These are phyloP conservation scores for Aspergillus sp. DNA, from an alignment of 2,329 filamentous ascomycete species.

Conservation along the genomic window DNA sequence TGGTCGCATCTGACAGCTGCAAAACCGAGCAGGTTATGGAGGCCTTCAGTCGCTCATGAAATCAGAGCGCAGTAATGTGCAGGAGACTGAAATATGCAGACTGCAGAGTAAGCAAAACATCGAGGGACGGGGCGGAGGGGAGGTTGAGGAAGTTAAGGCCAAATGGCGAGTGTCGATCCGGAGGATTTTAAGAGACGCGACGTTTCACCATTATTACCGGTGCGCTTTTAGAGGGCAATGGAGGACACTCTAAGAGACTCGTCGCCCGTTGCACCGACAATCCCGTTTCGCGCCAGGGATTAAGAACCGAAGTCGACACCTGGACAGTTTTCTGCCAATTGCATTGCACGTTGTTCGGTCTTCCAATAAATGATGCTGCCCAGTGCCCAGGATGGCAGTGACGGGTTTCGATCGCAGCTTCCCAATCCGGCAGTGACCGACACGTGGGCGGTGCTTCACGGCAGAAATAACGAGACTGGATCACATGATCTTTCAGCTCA, in stretches of 20 bases:
- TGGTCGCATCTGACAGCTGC: neutral
- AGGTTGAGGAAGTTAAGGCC: slow-evolving; percentile 6
- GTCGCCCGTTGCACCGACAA: no score
- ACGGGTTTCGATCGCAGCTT: neutral
- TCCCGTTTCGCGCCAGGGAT: no score
- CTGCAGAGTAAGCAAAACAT: neutral
- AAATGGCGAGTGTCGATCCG: slow-evolving; percentile 15
- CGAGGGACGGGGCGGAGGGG: neutral
- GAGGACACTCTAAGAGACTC: no score
- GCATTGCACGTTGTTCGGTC: no score
- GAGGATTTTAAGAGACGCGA: neutral
- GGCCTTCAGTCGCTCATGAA: neutral
- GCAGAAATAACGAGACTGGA: neutral
- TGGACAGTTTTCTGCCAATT: neutral
- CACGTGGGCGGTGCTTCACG: neutral
- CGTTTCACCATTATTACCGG: slow-evolving; percentile 8
- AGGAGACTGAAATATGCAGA: neutral
- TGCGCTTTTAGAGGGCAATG: no score
- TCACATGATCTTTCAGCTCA: neutral
- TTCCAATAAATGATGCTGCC: no score
- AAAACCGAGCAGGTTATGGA: neutral
- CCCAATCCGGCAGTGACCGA: neutral
- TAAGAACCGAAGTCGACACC: neutral
- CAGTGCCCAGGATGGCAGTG: no score
- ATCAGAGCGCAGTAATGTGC: neutral